Conservation (phyloP, 331 rosid genomes). For the Quercus tomentella region DNA sequence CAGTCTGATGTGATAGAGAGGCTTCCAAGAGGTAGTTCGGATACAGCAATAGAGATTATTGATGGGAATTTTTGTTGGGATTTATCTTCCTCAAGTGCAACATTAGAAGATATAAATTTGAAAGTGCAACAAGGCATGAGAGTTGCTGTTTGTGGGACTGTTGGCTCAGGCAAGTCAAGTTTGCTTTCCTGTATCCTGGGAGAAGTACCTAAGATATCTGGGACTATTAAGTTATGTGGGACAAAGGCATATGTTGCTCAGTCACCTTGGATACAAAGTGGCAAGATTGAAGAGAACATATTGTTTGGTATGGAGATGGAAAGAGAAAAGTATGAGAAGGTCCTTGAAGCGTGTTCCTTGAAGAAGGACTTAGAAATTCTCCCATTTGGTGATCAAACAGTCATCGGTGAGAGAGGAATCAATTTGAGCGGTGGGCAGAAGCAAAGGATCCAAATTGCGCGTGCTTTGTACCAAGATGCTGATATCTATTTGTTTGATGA, state of each 20-base stretch:
- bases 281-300: slow-evolving; percentile 80
- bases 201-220: slow-evolving; percentile 79
- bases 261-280: slow-evolving; percentile 92
- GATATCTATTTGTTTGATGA: slow-evolving; percentile 87
- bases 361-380: slow-evolving; percentile 75
- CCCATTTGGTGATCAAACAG: slow-evolving; percentile 81
- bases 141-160: too few relatives aligned
- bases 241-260: slow-evolving; percentile 86
- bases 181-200: too few relatives aligned
- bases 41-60: slow-evolving; percentile 52
- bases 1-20: slow-evolving; percentile 51
- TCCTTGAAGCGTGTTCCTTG: slow-evolving; percentile 73
- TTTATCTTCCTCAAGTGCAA: slow-evolving; percentile 43
- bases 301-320: slow-evolving; percentile 71
- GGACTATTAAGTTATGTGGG: slow-evolving; percentile 62
- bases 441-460: slow-evolving; percentile 82
- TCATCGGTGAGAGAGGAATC: slow-evolving; percentile 87
- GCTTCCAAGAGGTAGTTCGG: slow-evolving; percentile 61
- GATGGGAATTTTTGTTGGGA: slow-evolving; percentile 87
- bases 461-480: slow-evolving; percentile 80
- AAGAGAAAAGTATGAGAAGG: slow-evolving; percentile 63
- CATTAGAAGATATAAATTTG: too few relatives aligned
- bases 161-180: too few relatives aligned
- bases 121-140: too few relatives aligned
- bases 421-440: slow-evolving; percentile 95